A percentile compares a stretch with the other conserved stretches of the same genome.
Conservation (phyloP, 2,329 filamentous ascomycete species). For the Colletotrichum liaoningense region DNA sequence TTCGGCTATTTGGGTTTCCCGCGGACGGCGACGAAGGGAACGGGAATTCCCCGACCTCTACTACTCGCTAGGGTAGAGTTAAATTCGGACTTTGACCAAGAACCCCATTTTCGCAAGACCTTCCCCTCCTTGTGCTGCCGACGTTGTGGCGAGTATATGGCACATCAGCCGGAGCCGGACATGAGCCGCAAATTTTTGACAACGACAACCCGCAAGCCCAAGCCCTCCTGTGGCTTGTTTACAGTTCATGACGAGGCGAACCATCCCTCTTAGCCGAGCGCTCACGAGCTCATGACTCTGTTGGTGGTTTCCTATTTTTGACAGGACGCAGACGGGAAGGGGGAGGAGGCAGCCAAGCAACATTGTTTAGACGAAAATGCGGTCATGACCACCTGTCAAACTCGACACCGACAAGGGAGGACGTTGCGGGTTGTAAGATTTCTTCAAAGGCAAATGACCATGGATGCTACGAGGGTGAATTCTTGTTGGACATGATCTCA, state of each 20-base stretch:
- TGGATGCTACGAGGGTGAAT: too few species aligned
- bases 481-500: background rate
- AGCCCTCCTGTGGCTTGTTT: background rate
- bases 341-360: background rate
- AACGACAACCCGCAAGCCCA: background rate
- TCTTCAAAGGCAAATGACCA: background rate
- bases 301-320: background rate
- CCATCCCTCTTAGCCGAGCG: background rate
- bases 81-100: conserved; percentile 14
- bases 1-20: conserved; percentile 6
- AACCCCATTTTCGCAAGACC: background rate
- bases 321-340: background rate
- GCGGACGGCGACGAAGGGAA: background rate
- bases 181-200: conserved; percentile 3
- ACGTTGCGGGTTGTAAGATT: background rate
- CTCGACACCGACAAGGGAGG: background rate
- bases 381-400: conserved; percentile 20
- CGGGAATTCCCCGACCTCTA: background rate
- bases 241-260: background rate
- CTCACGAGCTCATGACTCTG: background rate
- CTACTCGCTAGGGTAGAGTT: conserved; percentile 15
- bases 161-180: background rate
- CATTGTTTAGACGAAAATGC: conserved; percentile 20
- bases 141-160: conserved; percentile 1
- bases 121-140: background rate